These are phyloP conservation scores for Fraxinus xanthoxyloides DNA, from an alignment of 305 asterid genomes.

Conservation along the genomic window DNA sequence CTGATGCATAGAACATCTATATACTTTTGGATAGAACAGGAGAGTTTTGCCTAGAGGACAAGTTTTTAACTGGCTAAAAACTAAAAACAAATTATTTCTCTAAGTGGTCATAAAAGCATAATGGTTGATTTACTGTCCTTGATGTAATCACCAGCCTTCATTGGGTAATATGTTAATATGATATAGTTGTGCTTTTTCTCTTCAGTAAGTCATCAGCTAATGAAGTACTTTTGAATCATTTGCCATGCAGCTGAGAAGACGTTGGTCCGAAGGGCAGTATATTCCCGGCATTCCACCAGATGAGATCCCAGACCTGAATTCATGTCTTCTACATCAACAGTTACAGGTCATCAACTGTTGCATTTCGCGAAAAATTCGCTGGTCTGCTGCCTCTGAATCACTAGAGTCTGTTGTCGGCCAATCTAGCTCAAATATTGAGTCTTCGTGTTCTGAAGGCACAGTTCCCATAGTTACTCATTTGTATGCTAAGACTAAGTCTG, in stretches of 20 bases:
- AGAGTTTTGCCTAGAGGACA: neutral
- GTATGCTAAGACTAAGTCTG: conserved; percentile 72
- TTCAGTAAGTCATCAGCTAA: conserved; percentile 13
- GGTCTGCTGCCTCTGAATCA: conserved; percentile 66
- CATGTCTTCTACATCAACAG: conserved; percentile 93
- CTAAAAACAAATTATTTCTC: neutral
- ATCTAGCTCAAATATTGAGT: conserved; percentile 41
- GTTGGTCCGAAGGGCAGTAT: conserved; percentile 88
- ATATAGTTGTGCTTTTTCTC: conserved; percentile 18
- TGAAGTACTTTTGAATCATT: conserved; percentile 22
- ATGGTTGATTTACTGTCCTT: conserved; percentile 2
- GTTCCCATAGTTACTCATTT: conserved; percentile 37
- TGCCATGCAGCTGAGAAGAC: conserved; percentile 74
- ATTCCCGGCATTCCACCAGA: conserved; percentile 88
- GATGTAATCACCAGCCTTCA: neutral
- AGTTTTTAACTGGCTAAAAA: neutral
- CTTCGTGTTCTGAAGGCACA: conserved; percentile 46
- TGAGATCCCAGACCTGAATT: conserved; percentile 82
- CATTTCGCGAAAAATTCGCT: conserved; percentile 82
- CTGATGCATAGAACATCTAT: conserved; percentile 13
- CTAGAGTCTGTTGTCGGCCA: conserved; percentile 58
- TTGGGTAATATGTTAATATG: conserved; percentile 6
- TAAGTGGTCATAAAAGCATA: neutral
- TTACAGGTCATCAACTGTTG: conserved; percentile 96
- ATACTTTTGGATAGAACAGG: neutral